Evolutionary conservation across 495 filamentous ascomycete species (phyloP).

Genomic region (Halenospora varia): DNA sequence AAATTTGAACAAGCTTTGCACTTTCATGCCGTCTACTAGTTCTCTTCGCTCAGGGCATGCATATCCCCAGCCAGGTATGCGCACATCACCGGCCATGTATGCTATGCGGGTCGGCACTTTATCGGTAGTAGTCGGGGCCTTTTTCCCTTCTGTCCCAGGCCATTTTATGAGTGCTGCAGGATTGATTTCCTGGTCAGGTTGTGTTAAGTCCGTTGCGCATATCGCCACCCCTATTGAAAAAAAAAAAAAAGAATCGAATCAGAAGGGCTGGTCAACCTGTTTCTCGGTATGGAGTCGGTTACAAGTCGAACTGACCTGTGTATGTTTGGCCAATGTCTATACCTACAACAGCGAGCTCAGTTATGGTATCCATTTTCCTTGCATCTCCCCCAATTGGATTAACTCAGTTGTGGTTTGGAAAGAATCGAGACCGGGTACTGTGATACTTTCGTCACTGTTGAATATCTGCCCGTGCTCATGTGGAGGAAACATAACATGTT

Average conservation of each 20-base stretch:
- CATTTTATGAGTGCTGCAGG: background rate
- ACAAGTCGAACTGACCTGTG: background rate
- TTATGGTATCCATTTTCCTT: background rate
- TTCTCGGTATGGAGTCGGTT: background rate
- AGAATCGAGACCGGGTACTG: background rate
- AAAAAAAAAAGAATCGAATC: too few species aligned
- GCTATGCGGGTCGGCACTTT: slow-evolving; percentile 2
- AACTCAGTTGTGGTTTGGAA: too few species aligned
- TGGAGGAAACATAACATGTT: too few species aligned
- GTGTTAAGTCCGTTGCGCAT: background rate
- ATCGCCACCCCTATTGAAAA: background rate
- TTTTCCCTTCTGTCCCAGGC: background rate
- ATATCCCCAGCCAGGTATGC: background rate
- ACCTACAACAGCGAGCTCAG: background rate
- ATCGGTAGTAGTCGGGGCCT: background rate
- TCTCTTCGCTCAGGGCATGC: background rate
- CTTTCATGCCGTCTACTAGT: background rate
- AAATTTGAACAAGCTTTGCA: slow-evolving; percentile 1
- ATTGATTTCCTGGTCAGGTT: background rate
- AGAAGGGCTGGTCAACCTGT: background rate
- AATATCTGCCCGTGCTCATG: too few species aligned
- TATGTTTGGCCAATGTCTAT: slow-evolving; percentile 1
- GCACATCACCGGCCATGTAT: background rate
- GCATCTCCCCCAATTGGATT: too few species aligned
- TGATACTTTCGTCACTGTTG: background rate